phyloP scores from a whole-genome alignment of 2,329 filamentous ascomycete species.

The Didymosphaeria variabile region DNA sequence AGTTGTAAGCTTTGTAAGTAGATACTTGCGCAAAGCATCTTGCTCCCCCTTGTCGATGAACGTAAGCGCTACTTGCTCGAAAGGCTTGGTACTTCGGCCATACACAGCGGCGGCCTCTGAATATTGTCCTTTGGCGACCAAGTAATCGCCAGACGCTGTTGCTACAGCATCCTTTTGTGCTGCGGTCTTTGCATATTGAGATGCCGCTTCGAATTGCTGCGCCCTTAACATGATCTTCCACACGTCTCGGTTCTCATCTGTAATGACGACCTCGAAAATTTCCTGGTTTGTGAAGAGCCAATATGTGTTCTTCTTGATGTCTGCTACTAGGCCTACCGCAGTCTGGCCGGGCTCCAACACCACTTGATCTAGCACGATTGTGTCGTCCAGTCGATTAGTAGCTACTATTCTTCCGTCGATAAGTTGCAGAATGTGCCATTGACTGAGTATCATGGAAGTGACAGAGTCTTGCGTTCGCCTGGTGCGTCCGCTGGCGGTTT shows the following conservation, averaged over 20 bases:
- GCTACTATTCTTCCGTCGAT: constrained; percentile 85
- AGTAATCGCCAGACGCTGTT: constrained; percentile 87
- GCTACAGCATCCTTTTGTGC: constrained; percentile 90
- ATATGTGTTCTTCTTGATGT: constrained; percentile 94
- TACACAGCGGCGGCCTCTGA: constrained; percentile 88
- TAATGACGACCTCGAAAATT: constrained; percentile 92
- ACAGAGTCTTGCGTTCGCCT: constrained; percentile 76
- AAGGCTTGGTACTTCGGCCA: constrained; percentile 94
- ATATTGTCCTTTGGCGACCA: constrained; percentile 83
- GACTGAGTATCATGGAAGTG: constrained; percentile 82
- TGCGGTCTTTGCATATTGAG: constrained; percentile 81
- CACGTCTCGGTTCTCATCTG: constrained; percentile 88
- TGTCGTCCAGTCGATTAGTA: constrained; percentile 85
- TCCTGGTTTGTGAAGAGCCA: constrained; percentile 94
- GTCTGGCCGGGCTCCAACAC: constrained; percentile 82
- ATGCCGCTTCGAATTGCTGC: constrained; percentile 87
- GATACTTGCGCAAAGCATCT: constrained; percentile 89
- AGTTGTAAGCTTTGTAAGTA: constrained; percentile 81
- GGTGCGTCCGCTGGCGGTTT: constrained; percentile 70
- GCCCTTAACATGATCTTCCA: constrained; percentile 93
- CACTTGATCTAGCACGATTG: constrained; percentile 85
- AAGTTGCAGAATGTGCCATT: constrained; percentile 90
- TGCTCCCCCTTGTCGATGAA: constrained; percentile 91
- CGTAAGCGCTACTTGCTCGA: constrained; percentile 91
- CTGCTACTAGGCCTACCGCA: constrained; percentile 84